A percentile compares a stretch with the other conserved stretches of the same genome.
Conservation (phyloP, 495 filamentous ascomycete species). For the Aspergillus avenaceus region DNA sequence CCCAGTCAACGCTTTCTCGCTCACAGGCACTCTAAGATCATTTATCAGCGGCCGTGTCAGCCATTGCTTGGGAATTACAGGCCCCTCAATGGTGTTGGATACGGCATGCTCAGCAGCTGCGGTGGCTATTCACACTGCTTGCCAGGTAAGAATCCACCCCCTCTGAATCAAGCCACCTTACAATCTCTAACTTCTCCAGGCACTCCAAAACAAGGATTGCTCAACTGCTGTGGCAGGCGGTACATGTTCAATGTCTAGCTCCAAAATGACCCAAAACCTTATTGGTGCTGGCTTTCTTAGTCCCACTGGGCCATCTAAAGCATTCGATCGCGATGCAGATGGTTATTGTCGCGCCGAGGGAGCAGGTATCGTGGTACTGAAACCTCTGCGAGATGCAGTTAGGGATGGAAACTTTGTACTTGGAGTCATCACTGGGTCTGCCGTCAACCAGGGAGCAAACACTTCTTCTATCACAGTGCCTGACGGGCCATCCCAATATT, state of each 20-base stretch:
- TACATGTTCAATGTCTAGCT: conserved; percentile 28
- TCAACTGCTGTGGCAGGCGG: conserved; percentile 21
- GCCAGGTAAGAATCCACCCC: too few species aligned
- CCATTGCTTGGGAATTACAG: conserved; percentile 36
- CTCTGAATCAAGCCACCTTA: too few species aligned
- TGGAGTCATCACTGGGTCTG: conserved; percentile 44
- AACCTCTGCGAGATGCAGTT: conserved; percentile 54
- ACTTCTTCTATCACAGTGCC: conserved; percentile 27
- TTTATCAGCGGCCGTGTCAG: conserved; percentile 30
- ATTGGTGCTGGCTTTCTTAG: conserved; percentile 21
- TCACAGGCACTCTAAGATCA: conserved; percentile 21
- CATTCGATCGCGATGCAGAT: conserved; percentile 61
- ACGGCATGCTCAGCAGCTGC: not conserved
- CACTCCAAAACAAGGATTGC: conserved; percentile 4
- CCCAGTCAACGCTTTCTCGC: conserved; percentile 27
- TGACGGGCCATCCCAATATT: conserved; percentile 20
- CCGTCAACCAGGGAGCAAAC: conserved; percentile 22
- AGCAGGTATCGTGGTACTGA: conserved; percentile 59
- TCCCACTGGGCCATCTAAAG: conserved; percentile 45
- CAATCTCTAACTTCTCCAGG: conserved; percentile 17
- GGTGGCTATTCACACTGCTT: conserved; percentile 32
- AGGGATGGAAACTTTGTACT: conserved; percentile 56
- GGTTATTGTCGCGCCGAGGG: conserved; percentile 68
- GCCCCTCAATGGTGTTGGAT: conserved; percentile 24
- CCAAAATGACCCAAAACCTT: conserved; percentile 12